Percentiles rank a stretch among this genome's conserved stretches.
phyloP scores from a whole-genome alignment of 129 eudicot genomes.

The Helianthus tuberosus region DNA sequence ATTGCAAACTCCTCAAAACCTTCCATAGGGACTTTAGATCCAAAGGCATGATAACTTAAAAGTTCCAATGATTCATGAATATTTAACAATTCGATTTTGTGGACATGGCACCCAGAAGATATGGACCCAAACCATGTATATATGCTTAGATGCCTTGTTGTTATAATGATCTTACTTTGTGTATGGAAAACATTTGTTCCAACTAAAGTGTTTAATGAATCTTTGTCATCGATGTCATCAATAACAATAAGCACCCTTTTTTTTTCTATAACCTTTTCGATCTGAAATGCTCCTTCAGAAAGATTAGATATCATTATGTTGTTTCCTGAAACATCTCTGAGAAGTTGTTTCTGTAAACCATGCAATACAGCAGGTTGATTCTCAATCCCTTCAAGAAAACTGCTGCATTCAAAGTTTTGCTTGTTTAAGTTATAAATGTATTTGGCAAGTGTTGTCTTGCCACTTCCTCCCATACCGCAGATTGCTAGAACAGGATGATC shows the following conservation, averaged over 20 bases:
- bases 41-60: background rate
- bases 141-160: background rate
- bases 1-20: background rate
- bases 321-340: background rate
- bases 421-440: background rate
- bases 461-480: slow-evolving; percentile 34
- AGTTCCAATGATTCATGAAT: background rate
- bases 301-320: background rate
- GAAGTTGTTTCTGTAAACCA: background rate
- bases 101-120: background rate
- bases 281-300: background rate
- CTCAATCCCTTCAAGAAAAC: background rate
- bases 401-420: background rate
- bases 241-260: background rate
- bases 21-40: background rate
- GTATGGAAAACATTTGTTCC: background rate
- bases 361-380: background rate
- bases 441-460: slow-evolving; percentile 23
- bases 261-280: background rate
- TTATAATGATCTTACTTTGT: background rate
- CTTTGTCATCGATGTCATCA: background rate
- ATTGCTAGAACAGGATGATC: background rate
- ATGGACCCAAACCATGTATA: background rate
- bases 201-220: background rate
- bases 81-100: background rate